Evolutionary conservation across 805 yeast genomes (phyloP), one percentile per base, ranked within the genome.

Genomic region (Suhomyces xylopsoci): DNA sequence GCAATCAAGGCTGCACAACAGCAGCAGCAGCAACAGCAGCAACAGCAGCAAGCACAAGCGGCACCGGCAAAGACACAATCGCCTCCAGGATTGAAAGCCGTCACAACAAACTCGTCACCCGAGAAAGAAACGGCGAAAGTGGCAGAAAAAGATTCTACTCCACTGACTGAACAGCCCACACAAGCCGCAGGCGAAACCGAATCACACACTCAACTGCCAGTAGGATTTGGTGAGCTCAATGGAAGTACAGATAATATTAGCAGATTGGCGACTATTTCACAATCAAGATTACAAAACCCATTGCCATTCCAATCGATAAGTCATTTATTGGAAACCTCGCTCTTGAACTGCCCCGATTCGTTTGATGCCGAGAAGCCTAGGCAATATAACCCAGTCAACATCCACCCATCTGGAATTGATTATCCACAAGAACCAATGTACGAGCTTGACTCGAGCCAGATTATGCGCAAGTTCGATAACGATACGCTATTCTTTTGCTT

Each of bases 401-500:
- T 96, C 50, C 96, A 88, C 64, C 96, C 97, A 25, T 90, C 96
- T 7, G 89, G 94, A 38, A 81, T 88, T 20, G 89, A 86, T 69
- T 94, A 90, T 70, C 99, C 99, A 2, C 90, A 85, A 64, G 94
- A 88, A 55, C 92, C 92, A 30, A 77, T 84, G 69, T 82, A 83
- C 53, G 88, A 83, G 64, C 73, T 81, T 51, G 86, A 83, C 48
- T 83, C 85, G 56, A 77, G 84, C 14, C 74, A 77, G 50, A 69
- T 88, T 42, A 77, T 89, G 70, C 74, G 80, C 25, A 90, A 87
- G 61, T 81, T 93, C 62, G 96, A 90, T 63, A 76, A 84, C 30
- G 97, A 91, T 64, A 93, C 98, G 1, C 71, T 94, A 59, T 92
- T 93, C 60, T 94, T 89, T 76, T 88, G 93, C 48, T 94, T 94